These are phyloP conservation scores for Metarhizium anisopliae DNA, from an alignment of 2,329 filamentous ascomycete species.

Conservation along the genomic window DNA sequence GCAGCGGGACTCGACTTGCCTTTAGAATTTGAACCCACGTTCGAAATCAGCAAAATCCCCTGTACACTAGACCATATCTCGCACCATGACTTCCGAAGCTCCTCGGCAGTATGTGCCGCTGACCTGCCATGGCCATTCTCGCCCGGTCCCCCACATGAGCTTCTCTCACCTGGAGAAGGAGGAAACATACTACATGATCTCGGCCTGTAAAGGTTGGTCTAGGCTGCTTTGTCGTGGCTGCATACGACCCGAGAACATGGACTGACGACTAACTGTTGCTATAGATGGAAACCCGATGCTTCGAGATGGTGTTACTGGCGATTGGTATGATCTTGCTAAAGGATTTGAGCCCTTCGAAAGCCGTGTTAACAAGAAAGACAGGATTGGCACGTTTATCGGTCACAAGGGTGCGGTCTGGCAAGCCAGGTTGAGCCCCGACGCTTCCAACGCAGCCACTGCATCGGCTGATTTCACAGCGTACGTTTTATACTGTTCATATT, in stretches of 20 bases:
- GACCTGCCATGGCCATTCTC: conserved; percentile 90
- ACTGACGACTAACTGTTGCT: conserved; percentile 1
- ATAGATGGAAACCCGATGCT: conserved; percentile 97
- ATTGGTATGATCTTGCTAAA: conserved; percentile 54
- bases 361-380: conserved; percentile 31
- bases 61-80: background rate
- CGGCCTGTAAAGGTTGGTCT: conserved; percentile 74
- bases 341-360: background rate
- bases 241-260: conserved; percentile 13
- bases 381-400: conserved; percentile 96
- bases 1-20: background rate
- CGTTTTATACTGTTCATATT: conserved; percentile 20
- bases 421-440: conserved; percentile 80
- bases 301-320: conserved; percentile 87
- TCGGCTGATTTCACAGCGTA: conserved; percentile 94
- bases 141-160: conserved; percentile 82
- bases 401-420: conserved; percentile 99
- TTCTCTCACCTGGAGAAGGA: conserved; percentile 80
- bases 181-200: conserved; percentile 84
- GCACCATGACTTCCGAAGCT: conserved; percentile 25
- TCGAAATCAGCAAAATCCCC: background rate
- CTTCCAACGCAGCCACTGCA: conserved; percentile 79
- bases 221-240: background rate
- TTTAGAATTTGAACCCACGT: background rate
- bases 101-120: conserved; percentile 66